Percentiles rank a stretch among this genome's conserved stretches.
phyloP scores from a whole-genome alignment of 202 grass and related monocot genomes.

The Panicum virgatum region DNA sequence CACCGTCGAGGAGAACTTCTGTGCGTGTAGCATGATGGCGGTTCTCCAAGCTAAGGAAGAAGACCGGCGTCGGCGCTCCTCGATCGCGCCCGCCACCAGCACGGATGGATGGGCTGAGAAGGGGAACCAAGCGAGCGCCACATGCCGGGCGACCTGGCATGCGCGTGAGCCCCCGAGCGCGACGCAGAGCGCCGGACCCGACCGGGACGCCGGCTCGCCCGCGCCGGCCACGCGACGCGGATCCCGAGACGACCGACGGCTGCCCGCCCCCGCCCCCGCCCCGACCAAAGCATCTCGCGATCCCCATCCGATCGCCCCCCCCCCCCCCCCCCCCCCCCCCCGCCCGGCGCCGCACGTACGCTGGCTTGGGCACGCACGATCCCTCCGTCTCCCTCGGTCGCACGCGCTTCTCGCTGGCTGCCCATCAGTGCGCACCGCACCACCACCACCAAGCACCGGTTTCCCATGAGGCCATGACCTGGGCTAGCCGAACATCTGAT shows the following conservation, averaged over 20 bases:
- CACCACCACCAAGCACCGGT: neutral
- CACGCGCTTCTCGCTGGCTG: neutral
- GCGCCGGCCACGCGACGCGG: neutral
- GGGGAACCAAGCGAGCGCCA: neutral
- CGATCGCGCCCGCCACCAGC: neutral
- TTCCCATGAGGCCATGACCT: neutral
- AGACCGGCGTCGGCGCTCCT: neutral
- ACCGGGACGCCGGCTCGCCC: neutral
- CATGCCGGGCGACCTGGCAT: neutral
- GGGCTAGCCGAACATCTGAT: neutral
- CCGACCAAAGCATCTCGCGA: slow-evolving; percentile 45
- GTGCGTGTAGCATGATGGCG: neutral
- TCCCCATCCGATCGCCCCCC: slow-evolving; percentile 6
- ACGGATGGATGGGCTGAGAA: neutral
- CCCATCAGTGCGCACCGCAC: no score
- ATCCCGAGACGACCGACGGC: slow-evolving; percentile 28
- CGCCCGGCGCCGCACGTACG: neutral
- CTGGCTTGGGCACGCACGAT: neutral
- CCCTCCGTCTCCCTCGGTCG: neutral
- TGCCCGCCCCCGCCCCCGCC: neutral
- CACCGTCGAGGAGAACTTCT: neutral
- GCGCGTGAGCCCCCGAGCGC: no score
- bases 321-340: no score
- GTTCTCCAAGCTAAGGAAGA: neutral
- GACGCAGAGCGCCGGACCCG: no score